A percentile compares a stretch with the other conserved stretches of the same genome.
Evolutionary conservation across 768 basidiomycete genomes (phyloP).

Genomic region (Hypsizygus marmoreus): DNA sequence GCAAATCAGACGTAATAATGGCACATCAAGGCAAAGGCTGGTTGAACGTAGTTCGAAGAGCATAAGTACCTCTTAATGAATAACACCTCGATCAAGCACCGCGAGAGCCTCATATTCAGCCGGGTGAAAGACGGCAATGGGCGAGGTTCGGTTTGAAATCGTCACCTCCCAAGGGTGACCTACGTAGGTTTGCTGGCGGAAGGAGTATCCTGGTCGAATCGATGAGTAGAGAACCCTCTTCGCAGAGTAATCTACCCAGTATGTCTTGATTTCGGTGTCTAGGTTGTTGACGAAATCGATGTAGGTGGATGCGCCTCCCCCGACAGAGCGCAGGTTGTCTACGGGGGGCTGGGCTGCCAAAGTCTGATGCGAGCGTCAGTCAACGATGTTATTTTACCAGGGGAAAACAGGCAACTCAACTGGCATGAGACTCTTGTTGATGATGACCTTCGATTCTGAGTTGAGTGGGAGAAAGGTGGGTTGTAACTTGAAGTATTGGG

Average conservation of each 20-base stretch:
- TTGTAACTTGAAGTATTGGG: background rate
- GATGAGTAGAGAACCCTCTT: background rate
- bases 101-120: constrained; percentile 2
- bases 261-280: constrained; percentile 6
- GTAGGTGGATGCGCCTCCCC: constrained; percentile 2
- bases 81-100: too few relatives aligned
- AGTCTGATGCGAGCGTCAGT: background rate
- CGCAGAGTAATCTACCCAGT: constrained; percentile 5
- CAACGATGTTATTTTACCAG: background rate
- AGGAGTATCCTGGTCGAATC: constrained; percentile 3
- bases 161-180: constrained; percentile 8
- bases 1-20: too few relatives aligned
- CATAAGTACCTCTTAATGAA: too few relatives aligned
- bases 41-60: too few relatives aligned
- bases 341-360: background rate
- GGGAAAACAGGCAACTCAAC: background rate
- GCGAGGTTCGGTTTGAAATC: background rate
- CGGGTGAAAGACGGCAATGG: constrained; percentile 9
- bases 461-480: constrained; percentile 6
- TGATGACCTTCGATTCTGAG: background rate
- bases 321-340: background rate
- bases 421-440: constrained; percentile 1
- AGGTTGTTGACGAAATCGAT: constrained; percentile 16
- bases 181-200: constrained; percentile 9
- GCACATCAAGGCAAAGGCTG: too few relatives aligned